Evolutionary conservation across 257 asterid genomes (phyloP), one percentile per base, ranked within the genome.

Genomic region (Gentiana straminea): DNA sequence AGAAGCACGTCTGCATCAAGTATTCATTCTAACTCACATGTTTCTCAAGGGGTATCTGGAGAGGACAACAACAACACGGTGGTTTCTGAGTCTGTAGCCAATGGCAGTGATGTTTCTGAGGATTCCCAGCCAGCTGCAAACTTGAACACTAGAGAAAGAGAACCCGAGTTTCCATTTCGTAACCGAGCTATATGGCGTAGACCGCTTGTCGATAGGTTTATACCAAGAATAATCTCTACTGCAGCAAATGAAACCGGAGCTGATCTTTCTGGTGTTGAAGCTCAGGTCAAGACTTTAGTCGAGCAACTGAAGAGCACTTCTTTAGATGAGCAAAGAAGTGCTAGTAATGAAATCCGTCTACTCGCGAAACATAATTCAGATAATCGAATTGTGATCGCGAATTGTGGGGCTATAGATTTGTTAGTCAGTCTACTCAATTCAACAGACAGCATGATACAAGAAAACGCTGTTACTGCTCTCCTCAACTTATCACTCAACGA

Each of bases 341-440:
- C 76, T 54, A 65, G 71, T 54, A 60, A 62, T 55, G 76, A 76
- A 55, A 70, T 72, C 49, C 73, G 78, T 7, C 15, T 72, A 34
- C 78, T 75, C 43, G 75, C 78, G 45, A 72, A 67, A 68, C 78
- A 72, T 64, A 76, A 67, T 56, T 72, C 64, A 68, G 76, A 76
- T 55, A 76, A 76, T 60, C 71, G 75, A 57, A 61, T 76, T 49
- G 67, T 68, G 47, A 69, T 74, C 33, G 75, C 70, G 52, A 73
- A 55, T 37, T 69, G 79, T 37, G 73, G 79, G 58, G 69, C 73
- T 51, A 69, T 69, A n/a, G 52, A 43, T 57, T 41, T 70, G 49
- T 69, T 69, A 52, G 75, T 74, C 56, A 5, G 59, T 58, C 67
- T 69, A 61, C 79, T 74, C 36, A 45, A 45, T 49, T 74, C 75